Evolutionary conservation across 768 basidiomycete genomes (phyloP), one percentile per base, ranked within the genome.

Genomic region (Tylopilus vinaceipallidus): DNA sequence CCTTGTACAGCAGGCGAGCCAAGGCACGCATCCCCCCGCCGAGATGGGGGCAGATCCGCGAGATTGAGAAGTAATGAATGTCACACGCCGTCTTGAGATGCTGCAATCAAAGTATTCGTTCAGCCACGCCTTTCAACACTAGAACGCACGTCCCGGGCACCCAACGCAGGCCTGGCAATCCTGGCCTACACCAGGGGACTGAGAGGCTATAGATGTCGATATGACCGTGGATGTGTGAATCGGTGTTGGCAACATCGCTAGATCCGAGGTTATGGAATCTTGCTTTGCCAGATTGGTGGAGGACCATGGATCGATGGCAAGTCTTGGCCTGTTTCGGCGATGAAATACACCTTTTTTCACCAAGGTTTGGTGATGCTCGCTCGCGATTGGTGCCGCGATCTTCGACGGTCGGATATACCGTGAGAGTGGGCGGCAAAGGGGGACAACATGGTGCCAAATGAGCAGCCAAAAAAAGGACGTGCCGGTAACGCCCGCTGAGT

Each of bases 281-380:
- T 34, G 2, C 5, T 16, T 42, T 57, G 11, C 59, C 44, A 49
- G 49, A 23, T 54, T 33, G 35, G 33, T 23, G 5, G 2, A 23
- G 6, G 1, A 13, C 19, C 27, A 41, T 11, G 13, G 27, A 58
- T 60, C 50, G 56, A 60, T 60, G 42, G 41, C 0, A 2, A 9
- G 0, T 42, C 17, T 17, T 45, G 32, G 37, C 55, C 47, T 10
- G 9, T 49, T 57, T 38, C 6, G 46, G 59, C 33, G 19, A 10
- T 47, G 27, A 12, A 24, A 29, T 23, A 48, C 37, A 20, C 42
- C 48, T 17, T 42, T 36, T 39, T 27, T 3, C 45, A 22, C 19
- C 42, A 60, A 61, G 45, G 59, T 60, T 60, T 43, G 32, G 58
- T 61, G 47, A 43, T 58, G 58, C 35, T 32, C 35, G 35, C 16